phyloP scores from a whole-genome alignment of 331 rosid genomes.

The Ulmus americana region DNA sequence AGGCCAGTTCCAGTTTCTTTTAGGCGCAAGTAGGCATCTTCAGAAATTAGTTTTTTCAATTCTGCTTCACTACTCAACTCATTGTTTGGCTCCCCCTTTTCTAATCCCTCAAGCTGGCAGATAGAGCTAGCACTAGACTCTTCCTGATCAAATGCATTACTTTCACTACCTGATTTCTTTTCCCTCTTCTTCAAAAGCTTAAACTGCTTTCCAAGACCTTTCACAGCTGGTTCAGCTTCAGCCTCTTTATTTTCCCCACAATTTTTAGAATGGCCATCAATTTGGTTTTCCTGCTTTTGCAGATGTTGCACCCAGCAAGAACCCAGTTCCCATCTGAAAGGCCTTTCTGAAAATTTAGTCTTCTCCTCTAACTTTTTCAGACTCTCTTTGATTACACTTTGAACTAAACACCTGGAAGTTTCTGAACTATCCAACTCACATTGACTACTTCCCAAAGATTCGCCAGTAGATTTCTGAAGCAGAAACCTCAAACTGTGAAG shows the following conservation, averaged over 20 bases:
- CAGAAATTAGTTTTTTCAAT: constrained; percentile 55
- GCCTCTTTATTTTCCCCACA: constrained; percentile 34
- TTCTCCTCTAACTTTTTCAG: constrained; percentile 42
- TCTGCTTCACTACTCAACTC: constrained; percentile 34
- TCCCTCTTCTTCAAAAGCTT: constrained; percentile 79
- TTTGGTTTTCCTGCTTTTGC: constrained; percentile 57
- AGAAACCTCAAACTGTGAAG: constrained; percentile 67
- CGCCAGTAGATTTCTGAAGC: constrained; percentile 53
- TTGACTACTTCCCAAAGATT: constrained; percentile 34
- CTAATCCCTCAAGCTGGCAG: constrained; percentile 15
- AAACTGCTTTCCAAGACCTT: constrained; percentile 87
- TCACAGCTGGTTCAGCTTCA: constrained; percentile 54
- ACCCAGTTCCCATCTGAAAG: constrained; percentile 93
- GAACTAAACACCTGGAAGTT: constrained; percentile 40
- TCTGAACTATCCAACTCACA: constrained; percentile 43
- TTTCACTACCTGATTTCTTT: constrained; percentile 33
- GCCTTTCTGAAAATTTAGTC: constrained; percentile 35
- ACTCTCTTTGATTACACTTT: constrained; percentile 53
- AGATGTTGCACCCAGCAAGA: constrained; percentile 92
- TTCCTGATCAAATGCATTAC: constrained; percentile 29
- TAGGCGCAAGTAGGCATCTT: constrained; percentile 54
- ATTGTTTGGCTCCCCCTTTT: constrained; percentile 32
- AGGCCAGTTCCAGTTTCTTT: constrained; percentile 77
- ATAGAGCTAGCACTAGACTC: constrained; percentile 31
- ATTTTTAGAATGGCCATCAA: constrained; percentile 31